A percentile compares a stretch with the other conserved stretches of the same genome.
These are phyloP conservation scores for Trichoderma parareesei DNA, from an alignment of 495 filamentous ascomycete species.

Conservation along the genomic window DNA sequence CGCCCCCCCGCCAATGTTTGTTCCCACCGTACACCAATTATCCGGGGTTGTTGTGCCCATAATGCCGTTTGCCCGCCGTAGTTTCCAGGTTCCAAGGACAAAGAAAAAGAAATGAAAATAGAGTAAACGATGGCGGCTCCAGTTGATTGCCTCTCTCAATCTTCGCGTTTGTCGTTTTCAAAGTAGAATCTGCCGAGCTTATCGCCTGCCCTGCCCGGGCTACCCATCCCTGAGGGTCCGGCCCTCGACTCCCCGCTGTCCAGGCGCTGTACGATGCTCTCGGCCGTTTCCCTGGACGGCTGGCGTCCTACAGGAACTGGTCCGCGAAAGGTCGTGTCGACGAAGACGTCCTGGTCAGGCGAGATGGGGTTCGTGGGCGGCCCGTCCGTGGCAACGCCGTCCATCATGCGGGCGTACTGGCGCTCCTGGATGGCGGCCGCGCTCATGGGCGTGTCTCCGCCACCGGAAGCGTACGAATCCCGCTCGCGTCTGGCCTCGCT, in stretches of 20 bases:
- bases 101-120: neutral
- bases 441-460: constrained; percentile 32
- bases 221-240: constrained; percentile 30
- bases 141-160: neutral
- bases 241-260: constrained; percentile 32
- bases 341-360: constrained; percentile 29
- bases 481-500: constrained; percentile 26
- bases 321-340: constrained; percentile 36
- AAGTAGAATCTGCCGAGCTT: constrained; percentile 47
- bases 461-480: constrained; percentile 19
- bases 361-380: constrained; percentile 15
- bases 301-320: constrained; percentile 27
- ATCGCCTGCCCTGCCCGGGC: constrained; percentile 28
- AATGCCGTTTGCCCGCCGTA: constrained; percentile 1
- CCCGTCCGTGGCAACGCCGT: constrained; percentile 36
- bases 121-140: neutral
- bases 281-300: constrained; percentile 32
- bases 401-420: constrained; percentile 35
- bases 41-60: neutral
- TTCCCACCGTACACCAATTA: neutral
- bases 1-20: neutral
- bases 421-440: constrained; percentile 33
- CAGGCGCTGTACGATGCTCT: constrained; percentile 46
- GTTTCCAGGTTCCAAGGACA: neutral
- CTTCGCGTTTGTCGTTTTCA: constrained; percentile 36